Percentiles rank a stretch among this genome's conserved stretches.
These are phyloP conservation scores for Apophysomyces sp. DNA, from an alignment of 371 early-diverging fungal genomes.

Conservation along the genomic window DNA sequence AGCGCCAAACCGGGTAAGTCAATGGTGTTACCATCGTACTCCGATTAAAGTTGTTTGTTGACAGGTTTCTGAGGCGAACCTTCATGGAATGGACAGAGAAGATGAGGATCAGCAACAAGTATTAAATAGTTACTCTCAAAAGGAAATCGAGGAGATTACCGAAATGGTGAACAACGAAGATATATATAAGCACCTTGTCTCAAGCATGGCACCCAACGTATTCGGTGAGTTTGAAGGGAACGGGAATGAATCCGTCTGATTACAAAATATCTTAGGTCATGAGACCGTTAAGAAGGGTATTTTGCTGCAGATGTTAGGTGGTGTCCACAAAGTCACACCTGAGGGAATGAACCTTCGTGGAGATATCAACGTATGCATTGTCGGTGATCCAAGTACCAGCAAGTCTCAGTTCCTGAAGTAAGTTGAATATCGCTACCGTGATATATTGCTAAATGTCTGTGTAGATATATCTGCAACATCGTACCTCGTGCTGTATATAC, in stretches of 20 bases:
- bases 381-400: constrained; percentile 98
- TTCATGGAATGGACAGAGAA: constrained; percentile 57
- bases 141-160: constrained; percentile 76
- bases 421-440: constrained; percentile 9
- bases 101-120: constrained; percentile 64
- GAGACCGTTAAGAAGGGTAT: constrained; percentile 98
- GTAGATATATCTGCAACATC: constrained; percentile 80
- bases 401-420: constrained; percentile 98
- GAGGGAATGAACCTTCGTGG: constrained; percentile 97
- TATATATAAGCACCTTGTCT: constrained; percentile 75
- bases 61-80: constrained; percentile 41
- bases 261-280: constrained; percentile 59
- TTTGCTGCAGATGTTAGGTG: constrained; percentile 94
- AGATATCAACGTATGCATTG: constrained; percentile 98
- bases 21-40: not conserved
- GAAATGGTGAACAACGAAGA: constrained; percentile 64
- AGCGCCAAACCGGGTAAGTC: constrained; percentile 35
- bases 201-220: constrained; percentile 95
- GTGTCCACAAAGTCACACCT: constrained; percentile 92
- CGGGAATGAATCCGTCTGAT: no score
- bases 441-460: not conserved
- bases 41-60: not conserved
- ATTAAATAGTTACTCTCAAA: constrained; percentile 61
- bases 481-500: constrained; percentile 97
- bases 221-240: constrained; percentile 73